These are phyloP conservation scores for Sclerotinia glacialis DNA, from an alignment of 2,329 filamentous ascomycete genomes.

Conservation along the genomic window DNA sequence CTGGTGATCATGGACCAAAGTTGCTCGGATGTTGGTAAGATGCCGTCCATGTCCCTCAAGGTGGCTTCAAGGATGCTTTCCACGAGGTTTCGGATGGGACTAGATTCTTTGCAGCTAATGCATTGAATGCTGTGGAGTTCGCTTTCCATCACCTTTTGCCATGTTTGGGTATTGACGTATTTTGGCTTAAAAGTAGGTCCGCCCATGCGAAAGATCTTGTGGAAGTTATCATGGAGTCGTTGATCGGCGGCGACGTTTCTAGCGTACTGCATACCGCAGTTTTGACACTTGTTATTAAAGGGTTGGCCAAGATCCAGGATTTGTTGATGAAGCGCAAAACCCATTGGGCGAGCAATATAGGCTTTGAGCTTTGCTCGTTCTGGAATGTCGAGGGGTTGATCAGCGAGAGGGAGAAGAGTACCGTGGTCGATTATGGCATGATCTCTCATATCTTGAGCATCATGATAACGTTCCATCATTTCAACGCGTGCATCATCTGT, in stretches of 20 bases:
- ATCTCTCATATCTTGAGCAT: slow-evolving; percentile 17
- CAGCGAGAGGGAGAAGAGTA: background rate
- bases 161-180: slow-evolving; percentile 4
- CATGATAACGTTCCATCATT: slow-evolving; percentile 1
- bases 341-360: background rate
- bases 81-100: background rate
- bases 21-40: background rate
- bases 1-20: slow-evolving; percentile 23
- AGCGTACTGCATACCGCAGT: slow-evolving; percentile 29
- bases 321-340: slow-evolving; percentile 17
- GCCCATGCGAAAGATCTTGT: slow-evolving; percentile 16
- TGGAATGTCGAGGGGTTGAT: slow-evolving; percentile 1
- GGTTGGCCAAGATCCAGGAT: slow-evolving; percentile 27
- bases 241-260: slow-evolving; percentile 21
- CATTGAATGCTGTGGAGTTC: slow-evolving; percentile 6
- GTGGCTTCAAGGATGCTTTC: slow-evolving; percentile 17
- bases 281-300: slow-evolving; percentile 21
- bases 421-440: slow-evolving; percentile 2
- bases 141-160: slow-evolving; percentile 9
- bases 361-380: slow-evolving; percentile 11
- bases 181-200: background rate
- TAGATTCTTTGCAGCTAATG: slow-evolving; percentile 3
- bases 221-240: slow-evolving; percentile 22
- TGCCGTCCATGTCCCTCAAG: slow-evolving; percentile 16
- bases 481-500: slow-evolving; percentile 6